Percentiles rank a stretch among this genome's conserved stretches.
phyloP scores from a whole-genome alignment of 345 rosid genomes.

The Camelina hispida region DNA sequence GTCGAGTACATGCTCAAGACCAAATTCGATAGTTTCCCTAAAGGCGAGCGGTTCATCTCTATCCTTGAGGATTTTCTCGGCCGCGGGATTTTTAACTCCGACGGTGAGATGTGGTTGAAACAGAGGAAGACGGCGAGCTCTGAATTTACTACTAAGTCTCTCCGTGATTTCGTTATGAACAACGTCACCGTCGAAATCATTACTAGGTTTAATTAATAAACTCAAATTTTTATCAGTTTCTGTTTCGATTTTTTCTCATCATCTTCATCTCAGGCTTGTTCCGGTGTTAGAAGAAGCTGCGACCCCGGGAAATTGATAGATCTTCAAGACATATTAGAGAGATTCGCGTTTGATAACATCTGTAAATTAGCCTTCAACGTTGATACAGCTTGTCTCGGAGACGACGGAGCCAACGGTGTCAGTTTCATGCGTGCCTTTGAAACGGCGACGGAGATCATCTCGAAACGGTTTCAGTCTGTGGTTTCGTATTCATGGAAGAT shows the following conservation, averaged over 20 bases:
- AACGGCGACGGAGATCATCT: constrained; percentile 48
- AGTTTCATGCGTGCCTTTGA: constrained; percentile 57
- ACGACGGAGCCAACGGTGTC: constrained; percentile 51
- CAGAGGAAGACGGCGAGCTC: constrained; percentile 79
- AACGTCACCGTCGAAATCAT: constrained; percentile 58
- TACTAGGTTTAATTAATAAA: neutral
- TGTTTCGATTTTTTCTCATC: no score
- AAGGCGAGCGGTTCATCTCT: constrained; percentile 46
- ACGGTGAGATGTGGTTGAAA: constrained; percentile 69
- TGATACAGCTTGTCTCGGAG: constrained; percentile 61
- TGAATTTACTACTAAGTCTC: constrained; percentile 74
- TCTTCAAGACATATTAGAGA: constrained; percentile 61
- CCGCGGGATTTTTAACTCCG: constrained; percentile 68
- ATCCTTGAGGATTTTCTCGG: constrained; percentile 67
- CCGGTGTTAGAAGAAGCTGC: constrained; percentile 58
- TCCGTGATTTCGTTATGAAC: constrained; percentile 62
- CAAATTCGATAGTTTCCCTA: constrained; percentile 57
- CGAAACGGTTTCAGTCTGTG: constrained; percentile 43
- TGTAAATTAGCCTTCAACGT: constrained; percentile 76
- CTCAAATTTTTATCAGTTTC: no score
- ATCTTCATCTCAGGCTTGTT: constrained; percentile 45
- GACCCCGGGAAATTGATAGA: constrained; percentile 46
- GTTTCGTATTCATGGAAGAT: constrained; percentile 53
- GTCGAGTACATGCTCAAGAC: constrained; percentile 73
- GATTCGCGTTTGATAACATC: constrained; percentile 75